phyloP scores from a whole-genome alignment of 2,329 filamentous ascomycete genomes.

The Aspergillus jensenii region DNA sequence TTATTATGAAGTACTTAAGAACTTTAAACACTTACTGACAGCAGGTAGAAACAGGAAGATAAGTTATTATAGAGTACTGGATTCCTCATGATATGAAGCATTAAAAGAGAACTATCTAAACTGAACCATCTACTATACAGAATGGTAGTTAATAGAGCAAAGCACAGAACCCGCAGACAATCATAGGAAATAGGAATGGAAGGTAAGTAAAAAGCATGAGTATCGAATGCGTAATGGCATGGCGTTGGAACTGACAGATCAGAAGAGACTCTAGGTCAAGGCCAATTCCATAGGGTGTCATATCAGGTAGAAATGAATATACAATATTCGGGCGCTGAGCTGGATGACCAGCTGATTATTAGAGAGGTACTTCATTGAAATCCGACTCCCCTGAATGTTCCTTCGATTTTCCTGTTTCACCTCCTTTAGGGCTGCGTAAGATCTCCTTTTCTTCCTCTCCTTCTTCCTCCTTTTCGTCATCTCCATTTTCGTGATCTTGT shows the following conservation, averaged over 20 bases:
- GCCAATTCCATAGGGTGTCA: not conserved
- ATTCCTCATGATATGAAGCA: not conserved
- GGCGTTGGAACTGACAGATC: not conserved
- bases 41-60: not conserved
- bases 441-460: conserved; percentile 20
- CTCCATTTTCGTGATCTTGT: conserved; percentile 15
- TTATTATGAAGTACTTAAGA: not conserved
- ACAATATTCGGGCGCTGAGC: conserved; percentile 3
- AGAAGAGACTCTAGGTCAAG: not conserved
- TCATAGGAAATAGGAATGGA: conserved; percentile 12
- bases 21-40: not conserved
- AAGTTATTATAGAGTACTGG: not conserved
- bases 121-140: conserved; percentile 17
- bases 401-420: conserved; percentile 30
- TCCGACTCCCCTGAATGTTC: conserved; percentile 30
- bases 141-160: conserved; percentile 17
- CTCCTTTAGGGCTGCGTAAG: conserved; percentile 12
- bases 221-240: conserved; percentile 3
- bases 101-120: conserved; percentile 8
- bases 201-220: conserved; percentile 8
- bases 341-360: conserved; percentile 6
- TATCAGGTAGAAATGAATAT: conserved; percentile 4
- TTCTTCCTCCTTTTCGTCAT: conserved; percentile 19
- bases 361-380: conserved; percentile 38
- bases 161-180: conserved; percentile 11